Conservation (phyloP, 164 flowering plant species). For the Annona cherimola region DNA sequence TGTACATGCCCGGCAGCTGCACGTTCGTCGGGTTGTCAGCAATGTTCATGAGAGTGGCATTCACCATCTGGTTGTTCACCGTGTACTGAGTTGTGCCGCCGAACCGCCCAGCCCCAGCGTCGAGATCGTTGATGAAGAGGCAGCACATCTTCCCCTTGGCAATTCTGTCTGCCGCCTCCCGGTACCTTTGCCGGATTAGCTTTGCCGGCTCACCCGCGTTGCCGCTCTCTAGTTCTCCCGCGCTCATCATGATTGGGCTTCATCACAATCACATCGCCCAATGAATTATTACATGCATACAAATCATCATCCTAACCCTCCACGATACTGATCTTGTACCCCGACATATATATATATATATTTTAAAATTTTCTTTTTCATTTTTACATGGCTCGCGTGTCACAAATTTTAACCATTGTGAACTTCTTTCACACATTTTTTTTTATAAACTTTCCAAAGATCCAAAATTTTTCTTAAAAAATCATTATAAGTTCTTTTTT, state of each 20-base stretch:
- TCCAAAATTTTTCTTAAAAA: no score
- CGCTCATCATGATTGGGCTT: slow-evolving; percentile 47
- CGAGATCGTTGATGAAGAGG: slow-evolving; percentile 48
- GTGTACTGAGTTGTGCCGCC: slow-evolving; percentile 55
- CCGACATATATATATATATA: no score
- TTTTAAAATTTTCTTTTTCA: no score
- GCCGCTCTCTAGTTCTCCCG: slow-evolving; percentile 46
- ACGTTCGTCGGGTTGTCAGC: slow-evolving; percentile 51
- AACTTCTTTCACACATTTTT: no score
- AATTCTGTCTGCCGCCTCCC: slow-evolving; percentile 45
- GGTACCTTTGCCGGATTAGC: slow-evolving; percentile 40
- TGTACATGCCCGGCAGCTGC: slow-evolving; percentile 52
- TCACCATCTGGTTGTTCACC: slow-evolving; percentile 56
- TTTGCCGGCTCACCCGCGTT: slow-evolving; percentile 48
- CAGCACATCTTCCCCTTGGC: slow-evolving; percentile 43
- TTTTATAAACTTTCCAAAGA: no score
- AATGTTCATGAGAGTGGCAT: slow-evolving; percentile 53
- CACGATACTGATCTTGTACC: no score
- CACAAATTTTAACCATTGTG: no score
- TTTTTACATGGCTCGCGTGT: no score
- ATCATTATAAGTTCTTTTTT: no score
- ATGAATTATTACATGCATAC: no score
- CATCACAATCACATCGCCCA: neutral
- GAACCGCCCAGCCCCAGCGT: slow-evolving; percentile 46
- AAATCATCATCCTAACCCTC: no score